Percentiles rank a stretch among this genome's conserved stretches.
Conservation (phyloP, 2,329 filamentous ascomycete genomes). For the Sclerotinia trifoliorum region DNA sequence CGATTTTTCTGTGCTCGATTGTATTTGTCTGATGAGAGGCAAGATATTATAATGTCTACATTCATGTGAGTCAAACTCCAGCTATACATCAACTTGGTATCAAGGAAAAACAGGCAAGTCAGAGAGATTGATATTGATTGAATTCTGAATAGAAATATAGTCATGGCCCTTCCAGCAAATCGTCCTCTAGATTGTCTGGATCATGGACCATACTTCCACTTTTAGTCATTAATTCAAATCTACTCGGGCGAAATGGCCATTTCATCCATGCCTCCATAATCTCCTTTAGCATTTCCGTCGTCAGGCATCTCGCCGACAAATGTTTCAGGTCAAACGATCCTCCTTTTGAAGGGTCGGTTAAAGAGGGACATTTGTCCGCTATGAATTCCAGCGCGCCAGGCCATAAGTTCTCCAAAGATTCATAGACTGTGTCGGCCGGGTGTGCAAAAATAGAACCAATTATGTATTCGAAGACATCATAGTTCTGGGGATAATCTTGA, state of each 20-base stretch:
- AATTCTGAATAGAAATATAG: neutral
- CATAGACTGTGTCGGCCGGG: constrained; percentile 42
- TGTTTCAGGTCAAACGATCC: constrained; percentile 45
- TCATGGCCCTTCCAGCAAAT: neutral
- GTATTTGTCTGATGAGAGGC: neutral
- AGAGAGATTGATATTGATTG: neutral
- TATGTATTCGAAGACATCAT: constrained; percentile 55
- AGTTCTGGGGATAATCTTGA: constrained; percentile 40
- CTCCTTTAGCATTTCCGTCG: constrained; percentile 55
- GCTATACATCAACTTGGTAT: neutral
- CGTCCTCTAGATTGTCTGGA: constrained; percentile 8
- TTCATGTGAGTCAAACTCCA: neutral
- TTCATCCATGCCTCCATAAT: constrained; percentile 59
- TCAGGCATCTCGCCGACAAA: constrained; percentile 51
- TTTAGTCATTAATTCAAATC: constrained; percentile 53
- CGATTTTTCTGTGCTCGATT: neutral
- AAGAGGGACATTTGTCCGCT: constrained; percentile 48
- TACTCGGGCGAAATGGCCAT: constrained; percentile 66
- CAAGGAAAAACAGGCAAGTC: neutral
- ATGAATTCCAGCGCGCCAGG: constrained; percentile 59
- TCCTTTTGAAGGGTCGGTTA: constrained; percentile 49
- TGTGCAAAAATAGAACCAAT: constrained; percentile 44
- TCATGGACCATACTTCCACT: constrained; percentile 12
- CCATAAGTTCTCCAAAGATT: constrained; percentile 53
- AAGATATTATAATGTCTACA: neutral